These are phyloP conservation scores for Metschnikowia koreensis DNA, from an alignment of 805 yeast species.

Conservation along the genomic window DNA sequence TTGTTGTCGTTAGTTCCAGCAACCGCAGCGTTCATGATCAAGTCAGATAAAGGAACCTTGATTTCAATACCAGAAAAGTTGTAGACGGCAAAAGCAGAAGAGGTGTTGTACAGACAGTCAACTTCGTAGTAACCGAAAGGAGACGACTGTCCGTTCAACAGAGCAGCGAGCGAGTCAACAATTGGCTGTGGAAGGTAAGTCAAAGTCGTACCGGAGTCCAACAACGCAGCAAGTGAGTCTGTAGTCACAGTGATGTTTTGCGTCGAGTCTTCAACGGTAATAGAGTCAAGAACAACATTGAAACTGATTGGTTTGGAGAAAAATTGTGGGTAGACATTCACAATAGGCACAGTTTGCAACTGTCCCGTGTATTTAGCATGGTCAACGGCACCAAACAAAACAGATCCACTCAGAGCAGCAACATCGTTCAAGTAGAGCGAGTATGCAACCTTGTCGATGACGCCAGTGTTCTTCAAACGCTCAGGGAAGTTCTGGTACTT, in stretches of 20 bases:
- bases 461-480: slow-evolving; percentile 51
- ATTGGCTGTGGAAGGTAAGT: slow-evolving; percentile 44
- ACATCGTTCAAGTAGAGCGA: slow-evolving; percentile 57
- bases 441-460: slow-evolving; percentile 52
- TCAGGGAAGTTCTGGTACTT: not conserved
- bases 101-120: slow-evolving; percentile 13
- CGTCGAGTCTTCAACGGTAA: slow-evolving; percentile 17
- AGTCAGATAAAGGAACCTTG: slow-evolving; percentile 43
- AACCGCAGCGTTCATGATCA: slow-evolving; percentile 21
- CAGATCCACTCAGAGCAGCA: slow-evolving; percentile 27
- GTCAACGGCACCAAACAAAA: slow-evolving; percentile 44
- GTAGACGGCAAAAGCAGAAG: slow-evolving; percentile 25
- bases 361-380: slow-evolving; percentile 33
- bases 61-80: slow-evolving; percentile 58
- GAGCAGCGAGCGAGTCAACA: slow-evolving; percentile 15
- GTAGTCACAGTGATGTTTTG: not conserved
- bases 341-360: slow-evolving; percentile 38
- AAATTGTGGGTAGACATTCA: slow-evolving; percentile 15
- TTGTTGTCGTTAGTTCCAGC: slow-evolving; percentile 15
- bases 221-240: slow-evolving; percentile 12
- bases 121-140: slow-evolving; percentile 8
- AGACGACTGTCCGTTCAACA: slow-evolving; percentile 49
- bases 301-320: slow-evolving; percentile 40
- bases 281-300: slow-evolving; percentile 44
- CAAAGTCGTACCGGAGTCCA: slow-evolving; percentile 56